Percentiles rank a stretch among this genome's conserved stretches.
Evolutionary conservation across 2,329 filamentous ascomycete genomes (phyloP).

Genomic region (Diaporthe sp.): DNA sequence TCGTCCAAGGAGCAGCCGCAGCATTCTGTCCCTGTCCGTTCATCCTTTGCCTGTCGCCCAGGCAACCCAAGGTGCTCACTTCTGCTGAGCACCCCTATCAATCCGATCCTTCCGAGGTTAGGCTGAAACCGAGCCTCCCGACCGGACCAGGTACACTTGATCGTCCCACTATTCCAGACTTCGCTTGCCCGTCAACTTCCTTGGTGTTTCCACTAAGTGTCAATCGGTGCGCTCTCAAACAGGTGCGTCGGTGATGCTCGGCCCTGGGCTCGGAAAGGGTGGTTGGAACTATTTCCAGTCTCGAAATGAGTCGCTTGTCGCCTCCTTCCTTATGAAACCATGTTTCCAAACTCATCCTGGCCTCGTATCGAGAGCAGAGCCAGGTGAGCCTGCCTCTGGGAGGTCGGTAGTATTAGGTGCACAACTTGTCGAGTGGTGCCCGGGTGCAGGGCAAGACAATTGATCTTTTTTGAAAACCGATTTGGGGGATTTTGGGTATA

Average conservation of each 20-base stretch:
- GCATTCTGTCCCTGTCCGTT: constrained; percentile 33
- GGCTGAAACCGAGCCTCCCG: constrained; percentile 19
- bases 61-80: background rate
- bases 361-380: constrained; percentile 23
- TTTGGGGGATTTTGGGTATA: constrained; percentile 38
- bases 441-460: constrained; percentile 39
- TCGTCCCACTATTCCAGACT: constrained; percentile 28
- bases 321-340: background rate
- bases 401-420: constrained; percentile 25
- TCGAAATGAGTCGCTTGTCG: background rate
- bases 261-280: background rate
- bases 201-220: background rate
- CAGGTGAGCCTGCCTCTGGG: background rate
- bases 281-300: background rate
- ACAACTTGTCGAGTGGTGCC: constrained; percentile 20
- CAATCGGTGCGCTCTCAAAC: constrained; percentile 8
- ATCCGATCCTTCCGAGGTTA: constrained; percentile 9
- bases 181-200: constrained; percentile 11
- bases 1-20: constrained; percentile 30
- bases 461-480: constrained; percentile 40
- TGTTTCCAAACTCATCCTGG: background rate
- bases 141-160: constrained; percentile 8
- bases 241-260: background rate
- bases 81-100: constrained; percentile 15
- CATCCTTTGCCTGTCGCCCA: constrained; percentile 20